Evolutionary conservation across 768 basidiomycete genomes (phyloP), one percentile per base, ranked within the genome.

Genomic region (Tulasnella sp.): DNA sequence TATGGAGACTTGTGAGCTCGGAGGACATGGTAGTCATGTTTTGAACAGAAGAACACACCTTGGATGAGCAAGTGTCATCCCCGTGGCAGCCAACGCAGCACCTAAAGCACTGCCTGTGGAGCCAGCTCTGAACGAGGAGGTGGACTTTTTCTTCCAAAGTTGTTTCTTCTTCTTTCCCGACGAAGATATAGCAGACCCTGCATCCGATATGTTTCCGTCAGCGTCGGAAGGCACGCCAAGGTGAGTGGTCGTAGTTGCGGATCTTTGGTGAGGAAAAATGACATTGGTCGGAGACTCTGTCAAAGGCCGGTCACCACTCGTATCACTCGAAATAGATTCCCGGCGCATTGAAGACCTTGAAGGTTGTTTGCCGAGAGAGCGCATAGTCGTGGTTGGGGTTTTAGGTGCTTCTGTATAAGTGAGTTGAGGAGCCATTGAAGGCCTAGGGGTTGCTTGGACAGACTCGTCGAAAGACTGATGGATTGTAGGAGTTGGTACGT

Each of bases 1-100:
- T 41, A 24, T 24, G 40, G 22, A 41, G 40, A 13, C 15, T 3
- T 22, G 1, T 22, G 40, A 10, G 40, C 8, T 2, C 15, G 15
- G n/a, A 3, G 15, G 40, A 41, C 3, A 12, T 25, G 19, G 41
- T n/a, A n/a, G 19, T 40, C 5, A n/a, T 40, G 28, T 16, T 5
- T 35, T 49, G 33, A 37, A 32, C 24, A 13, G 4, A 48, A 13
- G 28, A 19, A 49, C 48, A 16, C 41, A 49, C 48, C 8, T 39
- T 7, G 52, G 39, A 15, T 53, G 20, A 3, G 50, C 54, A 31
- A 55, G 52, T 15, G 37, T 33, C 52, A 55, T 55, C 16, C 54
- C 54, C 9, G 54, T 51, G 19, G 54, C 54, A 16, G 40, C 54
- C 9, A 55, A 33, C 0, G 54, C 54, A 15, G 48, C 48, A 15